These are phyloP conservation scores for Incumbomyces delicatus DNA, from an alignment of 2,329 filamentous ascomycete genomes.

Conservation along the genomic window DNA sequence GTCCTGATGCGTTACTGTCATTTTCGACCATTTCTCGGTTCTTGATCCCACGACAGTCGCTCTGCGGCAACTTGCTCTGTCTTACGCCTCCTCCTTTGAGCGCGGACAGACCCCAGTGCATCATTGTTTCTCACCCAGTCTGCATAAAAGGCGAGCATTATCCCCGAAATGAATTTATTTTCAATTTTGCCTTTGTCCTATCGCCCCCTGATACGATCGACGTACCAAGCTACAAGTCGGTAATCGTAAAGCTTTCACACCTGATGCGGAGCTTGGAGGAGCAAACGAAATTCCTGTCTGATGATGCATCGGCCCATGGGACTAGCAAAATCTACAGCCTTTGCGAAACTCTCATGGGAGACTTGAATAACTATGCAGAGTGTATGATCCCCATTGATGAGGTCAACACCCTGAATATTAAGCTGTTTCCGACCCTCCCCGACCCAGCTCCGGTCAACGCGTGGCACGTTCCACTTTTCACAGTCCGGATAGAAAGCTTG, in stretches of 20 bases:
- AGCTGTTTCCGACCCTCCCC: slow-evolving; percentile 76
- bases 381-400: slow-evolving; percentile 99
- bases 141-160: slow-evolving; percentile 77
- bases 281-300: slow-evolving; percentile 67
- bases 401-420: slow-evolving; percentile 90
- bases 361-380: slow-evolving; percentile 93
- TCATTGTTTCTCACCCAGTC: slow-evolving; percentile 79
- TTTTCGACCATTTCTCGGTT: slow-evolving; percentile 83
- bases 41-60: slow-evolving; percentile 87
- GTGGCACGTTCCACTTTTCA: slow-evolving; percentile 82
- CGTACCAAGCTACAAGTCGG: slow-evolving; percentile 69
- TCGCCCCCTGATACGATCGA: slow-evolving; percentile 45
- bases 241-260: slow-evolving; percentile 74
- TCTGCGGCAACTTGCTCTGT: slow-evolving; percentile 76
- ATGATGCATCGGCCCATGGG: slow-evolving; percentile 34
- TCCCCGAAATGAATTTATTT: slow-evolving; percentile 91
- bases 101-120: slow-evolving; percentile 48
- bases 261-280: slow-evolving; percentile 86
- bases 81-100: slow-evolving; percentile 33
- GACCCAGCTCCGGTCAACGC: slow-evolving; percentile 68
- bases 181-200: slow-evolving; percentile 88
- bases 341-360: slow-evolving; percentile 81
- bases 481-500: slow-evolving; percentile 44
- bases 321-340: slow-evolving; percentile 52
- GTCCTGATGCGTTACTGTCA: slow-evolving; percentile 56